phyloP scores from a whole-genome alignment of 2,329 filamentous ascomycete species.

The Alternaria solani region DNA sequence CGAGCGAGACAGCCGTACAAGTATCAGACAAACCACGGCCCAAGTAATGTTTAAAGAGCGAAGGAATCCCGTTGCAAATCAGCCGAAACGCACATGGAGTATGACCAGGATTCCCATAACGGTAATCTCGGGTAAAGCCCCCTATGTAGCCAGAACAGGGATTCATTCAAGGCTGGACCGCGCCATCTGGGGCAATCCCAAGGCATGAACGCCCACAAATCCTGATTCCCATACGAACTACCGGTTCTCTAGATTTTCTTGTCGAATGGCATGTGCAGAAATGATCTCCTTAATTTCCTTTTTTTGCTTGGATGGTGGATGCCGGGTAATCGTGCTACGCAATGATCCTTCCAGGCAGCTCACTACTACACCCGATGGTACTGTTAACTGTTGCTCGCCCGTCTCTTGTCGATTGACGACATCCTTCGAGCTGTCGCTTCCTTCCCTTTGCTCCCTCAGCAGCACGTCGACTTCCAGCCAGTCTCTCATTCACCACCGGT shows the following conservation, averaged over 20 bases:
- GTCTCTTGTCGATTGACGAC: conserved; percentile 15
- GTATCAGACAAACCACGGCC: conserved; percentile 21
- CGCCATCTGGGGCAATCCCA: conserved; percentile 19
- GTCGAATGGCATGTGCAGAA: conserved; percentile 20
- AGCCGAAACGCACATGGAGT: conserved; percentile 19
- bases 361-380: conserved; percentile 25
- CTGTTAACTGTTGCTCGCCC: conserved; percentile 28
- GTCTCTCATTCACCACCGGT: conserved; percentile 18
- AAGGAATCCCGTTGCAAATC: conserved; percentile 24
- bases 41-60: conserved; percentile 28
- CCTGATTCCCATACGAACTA: conserved; percentile 26
- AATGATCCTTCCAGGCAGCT: conserved; percentile 33
- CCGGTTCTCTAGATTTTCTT: conserved; percentile 13
- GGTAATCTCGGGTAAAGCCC: conserved; percentile 47
- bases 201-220: conserved; percentile 29
- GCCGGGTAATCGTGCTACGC: conserved; percentile 26
- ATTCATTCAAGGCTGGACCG: conserved; percentile 32
- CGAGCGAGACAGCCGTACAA: conserved; percentile 22
- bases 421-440: conserved; percentile 26
- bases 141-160: conserved; percentile 33
- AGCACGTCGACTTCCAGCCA: conserved; percentile 36
- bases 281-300: conserved; percentile 41
- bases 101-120: conserved; percentile 33
- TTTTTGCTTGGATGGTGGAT: conserved; percentile 23
- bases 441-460: conserved; percentile 22